Conservation (phyloP, 75 land plant species). For the Ceratopteris richardii region DNA sequence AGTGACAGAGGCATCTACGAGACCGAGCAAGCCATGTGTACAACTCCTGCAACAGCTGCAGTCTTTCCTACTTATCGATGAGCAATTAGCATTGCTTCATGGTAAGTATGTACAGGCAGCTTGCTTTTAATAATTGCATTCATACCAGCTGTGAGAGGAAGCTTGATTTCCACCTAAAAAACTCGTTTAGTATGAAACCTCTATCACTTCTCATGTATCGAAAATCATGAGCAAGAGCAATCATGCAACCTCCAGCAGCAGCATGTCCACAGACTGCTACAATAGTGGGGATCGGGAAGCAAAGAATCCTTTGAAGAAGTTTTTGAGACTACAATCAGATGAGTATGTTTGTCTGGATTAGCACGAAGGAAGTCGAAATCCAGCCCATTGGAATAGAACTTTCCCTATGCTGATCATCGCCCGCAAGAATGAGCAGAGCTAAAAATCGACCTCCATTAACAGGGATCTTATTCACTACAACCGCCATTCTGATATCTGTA, state of each 20-base stretch:
- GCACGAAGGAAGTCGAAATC: slow-evolving; percentile 10
- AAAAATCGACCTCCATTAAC: no score
- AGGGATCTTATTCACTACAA: no score
- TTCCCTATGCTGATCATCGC: slow-evolving; percentile 10
- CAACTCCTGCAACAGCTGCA: slow-evolving; percentile 13
- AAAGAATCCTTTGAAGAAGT: slow-evolving; percentile 20
- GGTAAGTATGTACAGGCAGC: slow-evolving; percentile 10
- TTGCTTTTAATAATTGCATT: slow-evolving; percentile 11
- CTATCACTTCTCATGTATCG: slow-evolving; percentile 43
- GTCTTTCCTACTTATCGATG: slow-evolving; percentile 8
- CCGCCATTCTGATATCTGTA: no score
- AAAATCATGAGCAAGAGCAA: slow-evolving; percentile 68
- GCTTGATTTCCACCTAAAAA: slow-evolving; percentile 10
- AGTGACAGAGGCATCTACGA: no score
- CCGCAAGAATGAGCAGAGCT: no score
- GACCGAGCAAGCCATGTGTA: background rate
- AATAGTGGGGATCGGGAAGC: slow-evolving; percentile 62
- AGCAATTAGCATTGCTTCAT: slow-evolving; percentile 7
- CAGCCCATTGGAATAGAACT: slow-evolving; percentile 28
- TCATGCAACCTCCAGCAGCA: slow-evolving; percentile 51
- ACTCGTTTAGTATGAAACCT: slow-evolving; percentile 57
- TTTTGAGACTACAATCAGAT: slow-evolving; percentile 10
- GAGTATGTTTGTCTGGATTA: slow-evolving; percentile 3
- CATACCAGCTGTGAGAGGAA: slow-evolving; percentile 14
- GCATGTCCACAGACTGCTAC: slow-evolving; percentile 74